These are phyloP conservation scores for Aspergillus nidulans DNA, from an alignment of 495 filamentous ascomycete genomes.

Conservation along the genomic window DNA sequence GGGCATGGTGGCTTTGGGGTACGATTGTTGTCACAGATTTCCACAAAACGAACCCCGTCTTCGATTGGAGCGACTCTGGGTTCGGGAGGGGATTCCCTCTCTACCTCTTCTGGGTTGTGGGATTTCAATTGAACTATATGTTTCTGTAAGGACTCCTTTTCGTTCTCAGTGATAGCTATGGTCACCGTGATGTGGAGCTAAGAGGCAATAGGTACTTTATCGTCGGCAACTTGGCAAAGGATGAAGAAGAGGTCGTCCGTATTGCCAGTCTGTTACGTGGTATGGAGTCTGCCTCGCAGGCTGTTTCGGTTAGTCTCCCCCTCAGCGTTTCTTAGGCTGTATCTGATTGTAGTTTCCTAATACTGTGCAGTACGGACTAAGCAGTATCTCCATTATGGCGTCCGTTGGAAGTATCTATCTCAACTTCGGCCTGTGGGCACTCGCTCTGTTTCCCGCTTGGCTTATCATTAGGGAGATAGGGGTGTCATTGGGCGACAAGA, in stretches of 20 bases:
- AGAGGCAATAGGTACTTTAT: constrained; percentile 50
- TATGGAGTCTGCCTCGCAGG: constrained; percentile 59
- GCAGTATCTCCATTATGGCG: constrained; percentile 53
- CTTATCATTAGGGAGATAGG: constrained; percentile 52
- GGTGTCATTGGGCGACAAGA: constrained; percentile 28
- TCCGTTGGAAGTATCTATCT: constrained; percentile 56
- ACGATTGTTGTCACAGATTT: constrained; percentile 53
- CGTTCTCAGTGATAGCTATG: not conserved
- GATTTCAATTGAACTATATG: constrained; percentile 63
- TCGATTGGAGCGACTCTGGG: constrained; percentile 53
- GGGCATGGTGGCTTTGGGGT: constrained; percentile 60
- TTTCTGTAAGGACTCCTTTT: constrained; percentile 49
- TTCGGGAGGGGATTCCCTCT: constrained; percentile 56
- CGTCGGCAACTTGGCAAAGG: constrained; percentile 52
- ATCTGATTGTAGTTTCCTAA: not conserved
- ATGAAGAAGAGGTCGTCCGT: constrained; percentile 55
- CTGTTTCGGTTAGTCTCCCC: constrained; percentile 44
- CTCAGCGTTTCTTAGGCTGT: not conserved
- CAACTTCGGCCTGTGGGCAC: constrained; percentile 58
- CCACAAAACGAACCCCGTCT: constrained; percentile 43
- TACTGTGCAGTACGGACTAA: constrained; percentile 47
- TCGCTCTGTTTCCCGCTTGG: constrained; percentile 57
- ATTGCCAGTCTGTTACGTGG: constrained; percentile 56
- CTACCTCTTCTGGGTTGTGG: constrained; percentile 53
- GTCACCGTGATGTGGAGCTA: not conserved